Base-by-base conservation (phyloP, 179 eudicot genomes). In the Silene coronaria region DNA sequence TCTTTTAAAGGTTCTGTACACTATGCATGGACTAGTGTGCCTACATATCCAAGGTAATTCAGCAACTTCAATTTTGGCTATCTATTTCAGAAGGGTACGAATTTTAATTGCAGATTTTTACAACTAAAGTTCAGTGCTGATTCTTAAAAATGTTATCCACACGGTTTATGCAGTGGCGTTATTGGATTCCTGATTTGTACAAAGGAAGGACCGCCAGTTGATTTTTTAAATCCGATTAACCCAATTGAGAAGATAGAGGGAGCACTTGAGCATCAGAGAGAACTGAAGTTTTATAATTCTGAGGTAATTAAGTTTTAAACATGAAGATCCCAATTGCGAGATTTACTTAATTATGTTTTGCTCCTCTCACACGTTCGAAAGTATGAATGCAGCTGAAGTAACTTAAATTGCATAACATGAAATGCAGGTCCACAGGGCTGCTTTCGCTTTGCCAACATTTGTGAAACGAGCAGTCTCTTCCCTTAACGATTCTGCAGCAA, bases 11-110 rank as follows among this genome's bases (percentile, higher is more conserved):
- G 99, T 76, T 88, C 97, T 75, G 97, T 92, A 69, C 96, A 83
- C 72, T 95, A 92, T 86, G 99, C 99, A 32, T 95, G 99, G 99
- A 75, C 99, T 46, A 95, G 87, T 81, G 99, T 92, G 65, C 99
- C 99, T 67, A 91, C 99, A 28, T 95, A 95, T 84, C 99, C 99
- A 61, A 92, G 99, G 99, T 92, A 91, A 53, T n/a, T 42, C 48
- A 21, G 32, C 27, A 45, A 30, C 58, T 61, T 32, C 14, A 22
- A 17, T 55, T 36, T 36, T 67, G 73, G 14, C 16, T 17, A 3
- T 57, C 45, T 10, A 22, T n/a, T 67, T 8, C 5, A 36, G 32
- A 67, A 12, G 45, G 45, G 9, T 5, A 38, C 11, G 45, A 38
- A 8, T 7, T 38, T 38, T 38, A 38, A 9, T 38, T 38, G 45